These are phyloP conservation scores for Pyrenophora tritici-repentis DNA, from an alignment of 2,329 filamentous ascomycete genomes.

Conservation along the genomic window DNA sequence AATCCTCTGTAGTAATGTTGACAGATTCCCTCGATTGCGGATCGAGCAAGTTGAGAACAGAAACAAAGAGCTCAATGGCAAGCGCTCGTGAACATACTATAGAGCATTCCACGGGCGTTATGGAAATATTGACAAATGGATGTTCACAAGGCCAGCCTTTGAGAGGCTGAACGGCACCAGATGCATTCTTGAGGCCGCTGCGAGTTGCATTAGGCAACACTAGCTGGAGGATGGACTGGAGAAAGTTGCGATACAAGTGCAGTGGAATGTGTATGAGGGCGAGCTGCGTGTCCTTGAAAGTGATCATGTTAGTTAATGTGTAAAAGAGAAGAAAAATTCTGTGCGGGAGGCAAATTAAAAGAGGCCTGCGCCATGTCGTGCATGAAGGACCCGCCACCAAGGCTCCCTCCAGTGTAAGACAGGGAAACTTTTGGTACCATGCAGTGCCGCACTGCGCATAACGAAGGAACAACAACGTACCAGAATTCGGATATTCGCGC, in stretches of 20 bases:
- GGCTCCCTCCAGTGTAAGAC: constrained; percentile 31
- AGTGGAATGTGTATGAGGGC: constrained; percentile 90
- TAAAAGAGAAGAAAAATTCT: constrained; percentile 22
- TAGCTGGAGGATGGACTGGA: constrained; percentile 85
- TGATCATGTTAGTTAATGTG: constrained; percentile 44
- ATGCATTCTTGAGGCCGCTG: constrained; percentile 27
- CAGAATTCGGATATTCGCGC: constrained; percentile 56
- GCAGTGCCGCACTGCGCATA: constrained; percentile 28
- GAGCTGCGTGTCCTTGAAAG: constrained; percentile 76
- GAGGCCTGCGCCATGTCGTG: constrained; percentile 35
- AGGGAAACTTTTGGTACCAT: constrained; percentile 18
- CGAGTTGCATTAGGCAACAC: constrained; percentile 67
- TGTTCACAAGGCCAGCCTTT: constrained; percentile 61
- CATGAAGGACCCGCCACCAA: constrained; percentile 33
- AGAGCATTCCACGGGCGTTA: constrained; percentile 91
- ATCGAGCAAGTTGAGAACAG: constrained; percentile 69
- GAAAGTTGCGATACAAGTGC: constrained; percentile 73
- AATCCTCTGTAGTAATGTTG: constrained; percentile 80
- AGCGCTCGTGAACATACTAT: constrained; percentile 82
- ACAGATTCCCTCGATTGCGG: constrained; percentile 53
- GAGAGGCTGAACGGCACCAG: constrained; percentile 41
- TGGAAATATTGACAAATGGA: constrained; percentile 88
- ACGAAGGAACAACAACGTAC: constrained; percentile 45
- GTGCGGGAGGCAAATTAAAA: constrained; percentile 41
- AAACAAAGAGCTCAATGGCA: constrained; percentile 75